Percentiles rank a stretch among this genome's conserved stretches.
Conservation (phyloP, 345 rosid genomes). For the Corchorus capsularis region DNA sequence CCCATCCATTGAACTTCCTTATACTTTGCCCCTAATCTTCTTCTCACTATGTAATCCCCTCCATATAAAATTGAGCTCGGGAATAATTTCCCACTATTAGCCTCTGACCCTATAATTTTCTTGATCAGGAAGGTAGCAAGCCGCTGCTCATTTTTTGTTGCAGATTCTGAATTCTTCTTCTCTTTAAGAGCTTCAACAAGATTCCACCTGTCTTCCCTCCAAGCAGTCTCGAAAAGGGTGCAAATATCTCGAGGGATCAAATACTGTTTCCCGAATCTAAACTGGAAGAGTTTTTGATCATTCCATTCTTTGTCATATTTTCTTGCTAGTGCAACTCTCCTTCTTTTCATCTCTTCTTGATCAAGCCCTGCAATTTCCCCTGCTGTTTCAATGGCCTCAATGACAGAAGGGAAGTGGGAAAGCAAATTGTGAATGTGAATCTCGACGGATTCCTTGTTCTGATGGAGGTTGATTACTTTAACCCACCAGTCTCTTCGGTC, state of each 20-base stretch:
- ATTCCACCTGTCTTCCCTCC: constrained; percentile 82
- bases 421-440: constrained; percentile 83
- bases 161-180: constrained; percentile 47
- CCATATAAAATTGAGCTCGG: constrained; percentile 67
- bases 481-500: constrained; percentile 86
- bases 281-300: constrained; percentile 75
- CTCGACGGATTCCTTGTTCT: constrained; percentile 79
- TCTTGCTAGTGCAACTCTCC: constrained; percentile 53
- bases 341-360: constrained; percentile 76
- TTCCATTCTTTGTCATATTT: constrained; percentile 79
- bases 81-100: constrained; percentile 49
- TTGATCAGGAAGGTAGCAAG: constrained; percentile 63
- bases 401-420: constrained; percentile 59
- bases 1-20: constrained; percentile 97
- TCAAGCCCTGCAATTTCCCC: constrained; percentile 88
- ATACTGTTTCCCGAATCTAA: constrained; percentile 83
- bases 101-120: constrained; percentile 52
- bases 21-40: constrained; percentile 63
- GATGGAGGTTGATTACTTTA: constrained; percentile 69
- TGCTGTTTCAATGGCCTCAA: constrained; percentile 82
- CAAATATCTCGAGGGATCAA: constrained; percentile 56
- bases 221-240: constrained; percentile 52
- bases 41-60: constrained; percentile 71
- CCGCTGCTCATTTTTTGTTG: constrained; percentile 57
- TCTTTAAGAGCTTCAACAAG: constrained; percentile 61